Evolutionary conservation across 2,329 filamentous ascomycete genomes (phyloP).

Genomic region (Calonectria multiphialidica): DNA sequence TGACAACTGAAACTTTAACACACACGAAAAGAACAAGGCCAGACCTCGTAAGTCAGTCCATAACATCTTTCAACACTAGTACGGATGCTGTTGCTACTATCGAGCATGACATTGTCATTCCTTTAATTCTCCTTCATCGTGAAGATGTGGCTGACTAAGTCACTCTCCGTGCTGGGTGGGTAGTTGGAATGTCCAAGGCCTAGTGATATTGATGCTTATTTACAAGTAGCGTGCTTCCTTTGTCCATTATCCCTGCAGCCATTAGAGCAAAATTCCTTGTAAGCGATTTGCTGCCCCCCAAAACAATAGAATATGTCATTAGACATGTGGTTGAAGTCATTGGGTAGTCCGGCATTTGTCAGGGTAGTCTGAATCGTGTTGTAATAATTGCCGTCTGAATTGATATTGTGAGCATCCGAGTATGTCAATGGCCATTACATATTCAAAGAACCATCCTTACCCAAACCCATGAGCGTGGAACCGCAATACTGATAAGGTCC

Average conservation of each 20-base stretch:
- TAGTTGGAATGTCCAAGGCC: no score
- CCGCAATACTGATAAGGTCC: not conserved
- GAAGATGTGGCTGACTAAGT: no score
- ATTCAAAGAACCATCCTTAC: not conserved
- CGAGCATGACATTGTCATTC: no score
- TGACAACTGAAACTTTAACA: no score
- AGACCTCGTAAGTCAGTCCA: no score
- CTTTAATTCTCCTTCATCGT: no score
- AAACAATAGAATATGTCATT: not conserved
- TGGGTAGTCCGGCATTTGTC: not conserved
- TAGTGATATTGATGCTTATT: not conserved
- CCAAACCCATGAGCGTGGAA: not conserved
- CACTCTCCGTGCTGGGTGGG: no score
- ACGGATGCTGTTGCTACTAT: no score
- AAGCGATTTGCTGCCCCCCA: not conserved
- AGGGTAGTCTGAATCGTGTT: not conserved
- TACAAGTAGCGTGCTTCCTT: not conserved
- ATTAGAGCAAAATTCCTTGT: not conserved
- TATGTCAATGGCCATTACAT: not conserved
- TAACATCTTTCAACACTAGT: no score
- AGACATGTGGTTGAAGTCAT: not conserved
- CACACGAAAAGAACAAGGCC: no score
- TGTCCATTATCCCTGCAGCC: not conserved
- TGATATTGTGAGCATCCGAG: not conserved
- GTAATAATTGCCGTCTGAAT: not conserved